Evolutionary conservation across 768 basidiomycete species (phyloP).

Genomic region (Leccinum subgranulosum): DNA sequence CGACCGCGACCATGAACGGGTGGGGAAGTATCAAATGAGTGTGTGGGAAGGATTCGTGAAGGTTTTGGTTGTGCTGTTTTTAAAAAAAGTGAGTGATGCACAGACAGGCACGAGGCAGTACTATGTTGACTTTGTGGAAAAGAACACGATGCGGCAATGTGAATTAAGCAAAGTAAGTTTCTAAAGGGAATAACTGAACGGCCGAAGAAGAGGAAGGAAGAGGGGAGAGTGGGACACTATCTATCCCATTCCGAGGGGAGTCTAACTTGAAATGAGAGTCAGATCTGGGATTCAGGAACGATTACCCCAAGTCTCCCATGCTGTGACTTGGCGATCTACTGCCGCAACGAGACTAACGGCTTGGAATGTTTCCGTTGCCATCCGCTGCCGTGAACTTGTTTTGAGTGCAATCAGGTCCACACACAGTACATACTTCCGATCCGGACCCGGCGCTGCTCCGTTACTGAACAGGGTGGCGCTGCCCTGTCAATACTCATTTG

Average conservation of each 20-base stretch:
- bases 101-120: slow-evolving; percentile 16
- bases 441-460: slow-evolving; percentile 7
- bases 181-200: background rate
- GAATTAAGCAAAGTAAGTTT: slow-evolving; percentile 3
- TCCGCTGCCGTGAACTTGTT: background rate
- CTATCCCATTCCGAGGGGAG: slow-evolving; percentile 9
- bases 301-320: background rate
- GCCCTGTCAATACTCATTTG: background rate
- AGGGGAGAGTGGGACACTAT: slow-evolving; percentile 1
- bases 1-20: slow-evolving; percentile 19
- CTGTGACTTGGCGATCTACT: slow-evolving; percentile 13
- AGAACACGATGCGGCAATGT: slow-evolving; percentile 9
- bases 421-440: slow-evolving; percentile 2
- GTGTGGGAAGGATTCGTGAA: slow-evolving; percentile 5
- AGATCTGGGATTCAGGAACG: slow-evolving; percentile 17
- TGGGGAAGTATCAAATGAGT: slow-evolving; percentile 4
- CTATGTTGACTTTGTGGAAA: background rate
- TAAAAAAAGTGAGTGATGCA: slow-evolving; percentile 11
- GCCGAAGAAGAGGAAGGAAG: background rate
- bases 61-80: slow-evolving; percentile 8
- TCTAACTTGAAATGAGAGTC: background rate
- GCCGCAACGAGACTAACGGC: slow-evolving; percentile 8
- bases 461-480: background rate
- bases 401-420: background rate
- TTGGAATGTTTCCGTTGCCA: slow-evolving; percentile 1